A percentile compares a stretch with the other conserved stretches of the same genome.
These are phyloP conservation scores for Sugiyamaella castrensis DNA, from an alignment of 1,139 yeast species.

Conservation along the genomic window DNA sequence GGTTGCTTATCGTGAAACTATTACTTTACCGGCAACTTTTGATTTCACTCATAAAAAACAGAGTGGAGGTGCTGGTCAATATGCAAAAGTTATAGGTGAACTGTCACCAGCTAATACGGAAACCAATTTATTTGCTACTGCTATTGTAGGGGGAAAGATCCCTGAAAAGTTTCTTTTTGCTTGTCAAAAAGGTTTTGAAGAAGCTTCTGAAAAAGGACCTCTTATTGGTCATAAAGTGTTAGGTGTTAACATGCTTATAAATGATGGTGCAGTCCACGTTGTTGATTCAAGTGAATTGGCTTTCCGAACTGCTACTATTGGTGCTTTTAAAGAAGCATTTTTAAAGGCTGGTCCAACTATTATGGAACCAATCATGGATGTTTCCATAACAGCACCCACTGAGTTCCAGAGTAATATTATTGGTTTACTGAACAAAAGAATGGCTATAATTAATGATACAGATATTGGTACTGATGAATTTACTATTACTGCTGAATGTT, in stretches of 20 bases:
- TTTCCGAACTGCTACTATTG: slow-evolving; percentile 86
- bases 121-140: slow-evolving; percentile 70
- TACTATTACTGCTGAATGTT: slow-evolving; percentile 89
- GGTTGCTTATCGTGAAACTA: slow-evolving; percentile 96
- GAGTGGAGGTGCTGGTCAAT: slow-evolving; percentile 99
- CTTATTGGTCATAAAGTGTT: slow-evolving; percentile 90
- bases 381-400: slow-evolving; percentile 87
- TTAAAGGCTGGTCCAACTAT: slow-evolving; percentile 79
- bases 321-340: slow-evolving; percentile 92
- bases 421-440: slow-evolving; percentile 85
- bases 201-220: slow-evolving; percentile 94
- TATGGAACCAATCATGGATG: slow-evolving; percentile 94
- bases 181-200: slow-evolving; percentile 94
- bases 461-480: slow-evolving; percentile 94
- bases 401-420: slow-evolving; percentile 95
- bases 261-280: slow-evolving; percentile 96
- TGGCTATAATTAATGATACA: slow-evolving; percentile 90
- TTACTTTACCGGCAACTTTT: slow-evolving; percentile 68
- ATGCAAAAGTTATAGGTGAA: slow-evolving; percentile 92
- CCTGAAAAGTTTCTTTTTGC: slow-evolving; percentile 93
- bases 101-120: slow-evolving; percentile 61
- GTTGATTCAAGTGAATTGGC: slow-evolving; percentile 97
- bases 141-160: slow-evolving; percentile 94
- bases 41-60: slow-evolving; percentile 97
- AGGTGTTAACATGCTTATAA: slow-evolving; percentile 89